These are phyloP conservation scores for Aleurites moluccanus DNA, from an alignment of 441 rosid genomes.

Conservation along the genomic window DNA sequence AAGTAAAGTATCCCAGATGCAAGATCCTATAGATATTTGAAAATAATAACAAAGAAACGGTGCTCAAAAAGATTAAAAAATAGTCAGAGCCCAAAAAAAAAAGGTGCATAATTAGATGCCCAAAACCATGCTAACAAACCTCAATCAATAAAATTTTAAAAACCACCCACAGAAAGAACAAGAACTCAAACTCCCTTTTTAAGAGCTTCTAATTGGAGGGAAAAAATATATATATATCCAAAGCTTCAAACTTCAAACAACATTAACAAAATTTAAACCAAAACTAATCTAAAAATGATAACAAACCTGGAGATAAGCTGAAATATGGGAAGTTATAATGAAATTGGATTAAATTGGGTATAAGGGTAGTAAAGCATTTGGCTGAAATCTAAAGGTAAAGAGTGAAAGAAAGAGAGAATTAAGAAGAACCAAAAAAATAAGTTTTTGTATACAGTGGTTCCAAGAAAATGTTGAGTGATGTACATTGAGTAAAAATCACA, in stretches of 20 bases:
- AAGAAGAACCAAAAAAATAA: background rate
- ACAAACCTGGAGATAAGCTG: conserved; percentile 34
- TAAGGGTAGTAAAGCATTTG: conserved; percentile 21
- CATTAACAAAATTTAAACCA: conserved; percentile 9
- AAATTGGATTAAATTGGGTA: conserved; percentile 24
- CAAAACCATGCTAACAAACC: conserved; percentile 22
- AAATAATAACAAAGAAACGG: conserved; percentile 13
- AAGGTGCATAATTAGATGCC: background rate
- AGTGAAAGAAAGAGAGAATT: background rate
- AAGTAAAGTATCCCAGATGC: conserved; percentile 26
- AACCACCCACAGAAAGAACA: background rate
- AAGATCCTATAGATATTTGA: conserved; percentile 22
- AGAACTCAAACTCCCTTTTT: background rate
- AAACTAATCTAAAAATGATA: conserved; percentile 16
- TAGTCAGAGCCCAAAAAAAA: background rate
- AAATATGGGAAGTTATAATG: conserved; percentile 26
- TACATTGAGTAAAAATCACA: conserved; percentile 16
- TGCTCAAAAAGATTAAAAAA: background rate
- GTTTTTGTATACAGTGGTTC: background rate
- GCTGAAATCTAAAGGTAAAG: background rate
- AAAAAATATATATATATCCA: background rate
- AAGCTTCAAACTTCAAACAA: background rate
- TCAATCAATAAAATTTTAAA: conserved; percentile 12
- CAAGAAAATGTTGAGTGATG: background rate
- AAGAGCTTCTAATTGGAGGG: background rate